Evolutionary conservation across 306 rosid genomes (phyloP), one percentile per base, ranked within the genome.

Genomic region (Heteromeles arbutifolia): DNA sequence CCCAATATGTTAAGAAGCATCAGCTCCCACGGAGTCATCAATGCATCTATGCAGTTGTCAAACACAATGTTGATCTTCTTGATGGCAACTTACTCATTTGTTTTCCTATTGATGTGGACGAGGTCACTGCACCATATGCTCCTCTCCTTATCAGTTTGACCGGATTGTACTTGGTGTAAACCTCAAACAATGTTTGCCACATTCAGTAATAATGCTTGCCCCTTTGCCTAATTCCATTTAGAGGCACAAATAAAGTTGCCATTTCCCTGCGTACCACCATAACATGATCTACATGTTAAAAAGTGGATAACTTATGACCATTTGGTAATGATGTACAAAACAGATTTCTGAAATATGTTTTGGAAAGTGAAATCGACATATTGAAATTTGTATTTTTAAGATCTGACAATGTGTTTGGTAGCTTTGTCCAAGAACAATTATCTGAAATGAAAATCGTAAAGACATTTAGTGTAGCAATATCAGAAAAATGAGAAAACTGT

Each of bases 101-200:
- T 94, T 78, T 86, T 90, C 73, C 80, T 77, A 5, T 91, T 94
- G 72, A 91, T 34, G 39, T 77, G 67, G 93, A 88, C 18, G 97
- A 94, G 81, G 96, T 90, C 37, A 94, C 98, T 17, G 91, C 87
- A 1, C 97, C 98, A 11, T 88, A 91, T 4, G 97, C 85, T 70
- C 96, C 97, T 84, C 87, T 82, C 61, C 98, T 94, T 13, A 94
- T 86, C 5, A 90, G 94, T 65, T 88, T 91, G 80, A 94, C 90
- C 2, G 96, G 93, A 72, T 87, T 80, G 56, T 91, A 91, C 78
- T 93, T 91, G 31, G 85, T 88, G 53, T 93, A 92, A 80, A 93
- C 78, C 86, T 93, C 97, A 56, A 91, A 94, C 86, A 91, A 74
- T 7, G 93, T 90, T 65, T 87, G 89, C 88, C 90, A 88, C 84